These are phyloP conservation scores for Lanmaoa rubissima DNA, from an alignment of 768 basidiomycete genomes.

Conservation along the genomic window DNA sequence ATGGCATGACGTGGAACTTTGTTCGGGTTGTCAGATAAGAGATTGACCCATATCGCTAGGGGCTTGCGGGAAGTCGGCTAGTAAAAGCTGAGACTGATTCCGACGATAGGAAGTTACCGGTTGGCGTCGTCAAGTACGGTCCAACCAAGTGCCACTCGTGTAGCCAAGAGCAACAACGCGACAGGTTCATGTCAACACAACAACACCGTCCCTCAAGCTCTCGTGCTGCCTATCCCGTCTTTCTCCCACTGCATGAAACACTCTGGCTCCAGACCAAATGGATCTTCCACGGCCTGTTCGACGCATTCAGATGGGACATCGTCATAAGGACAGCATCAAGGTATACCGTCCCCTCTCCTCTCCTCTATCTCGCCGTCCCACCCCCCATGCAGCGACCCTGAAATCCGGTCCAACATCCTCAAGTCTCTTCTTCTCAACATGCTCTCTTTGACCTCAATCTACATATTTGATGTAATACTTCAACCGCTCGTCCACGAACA, in stretches of 20 bases:
- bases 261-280: conserved; percentile 58
- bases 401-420: conserved; percentile 70
- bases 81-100: background rate
- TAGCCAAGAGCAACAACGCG: background rate
- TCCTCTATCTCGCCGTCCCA: conserved; percentile 7
- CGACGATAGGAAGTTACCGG: conserved; percentile 12
- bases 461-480: conserved; percentile 70
- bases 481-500: conserved; percentile 62
- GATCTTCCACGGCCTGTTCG: conserved; percentile 57
- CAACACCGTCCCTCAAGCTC: conserved; percentile 33
- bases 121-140: background rate
- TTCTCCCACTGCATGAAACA: conserved; percentile 63
- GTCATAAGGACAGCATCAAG: conserved; percentile 56
- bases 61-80: conserved; percentile 5
- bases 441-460: conserved; percentile 70
- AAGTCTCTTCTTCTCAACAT: conserved; percentile 75
- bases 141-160: background rate
- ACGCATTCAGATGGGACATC: conserved; percentile 72
- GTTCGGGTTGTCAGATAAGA: background rate
- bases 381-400: conserved; percentile 55
- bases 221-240: conserved; percentile 62
- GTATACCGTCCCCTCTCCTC: conserved; percentile 38
- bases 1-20: background rate
- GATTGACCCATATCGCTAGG: background rate
- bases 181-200: conserved; percentile 26